Evolutionary conservation across 2,329 filamentous ascomycete genomes (phyloP).

Genomic region (Akanthomyces lecanii): DNA sequence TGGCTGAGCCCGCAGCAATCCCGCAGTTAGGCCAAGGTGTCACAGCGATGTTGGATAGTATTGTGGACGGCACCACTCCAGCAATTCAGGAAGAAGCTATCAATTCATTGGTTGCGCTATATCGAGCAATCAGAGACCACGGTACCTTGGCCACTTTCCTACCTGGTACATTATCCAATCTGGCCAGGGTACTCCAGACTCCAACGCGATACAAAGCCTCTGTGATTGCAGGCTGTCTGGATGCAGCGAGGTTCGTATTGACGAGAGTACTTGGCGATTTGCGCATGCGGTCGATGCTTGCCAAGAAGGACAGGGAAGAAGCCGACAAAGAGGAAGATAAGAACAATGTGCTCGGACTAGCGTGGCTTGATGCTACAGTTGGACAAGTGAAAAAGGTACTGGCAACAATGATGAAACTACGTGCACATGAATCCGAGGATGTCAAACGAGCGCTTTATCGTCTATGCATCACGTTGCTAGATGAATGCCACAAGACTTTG

Average conservation of each 20-base stretch:
- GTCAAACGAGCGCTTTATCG: slow-evolving; percentile 64
- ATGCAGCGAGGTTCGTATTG: slow-evolving; percentile 53
- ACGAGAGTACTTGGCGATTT: slow-evolving; percentile 55
- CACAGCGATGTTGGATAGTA: slow-evolving; percentile 70
- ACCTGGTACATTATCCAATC: slow-evolving; percentile 77
- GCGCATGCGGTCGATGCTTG: slow-evolving; percentile 44
- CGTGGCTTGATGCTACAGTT: slow-evolving; percentile 77
- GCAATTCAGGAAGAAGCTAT: slow-evolving; percentile 70
- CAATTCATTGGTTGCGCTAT: slow-evolving; percentile 58
- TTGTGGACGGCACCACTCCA: slow-evolving; percentile 60
- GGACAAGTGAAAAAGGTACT: slow-evolving; percentile 81
- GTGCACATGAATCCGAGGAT: slow-evolving; percentile 63
- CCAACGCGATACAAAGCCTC: slow-evolving; percentile 54
- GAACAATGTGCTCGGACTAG: slow-evolving; percentile 39
- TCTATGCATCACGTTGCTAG: slow-evolving; percentile 70
- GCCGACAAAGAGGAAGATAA: slow-evolving; percentile 21
- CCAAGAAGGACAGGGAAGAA: slow-evolving; percentile 28
- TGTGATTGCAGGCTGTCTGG: slow-evolving; percentile 60
- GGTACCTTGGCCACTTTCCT: slow-evolving; percentile 80
- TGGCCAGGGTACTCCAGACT: slow-evolving; percentile 70
- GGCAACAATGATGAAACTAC: slow-evolving; percentile 69
- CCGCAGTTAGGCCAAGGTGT: slow-evolving; percentile 80
- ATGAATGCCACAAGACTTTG: slow-evolving; percentile 73
- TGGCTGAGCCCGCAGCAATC: slow-evolving; percentile 57
- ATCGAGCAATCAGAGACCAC: slow-evolving; percentile 61